Conservation (phyloP, 169 alveolate species). For the Plasmodium fragile region DNA sequence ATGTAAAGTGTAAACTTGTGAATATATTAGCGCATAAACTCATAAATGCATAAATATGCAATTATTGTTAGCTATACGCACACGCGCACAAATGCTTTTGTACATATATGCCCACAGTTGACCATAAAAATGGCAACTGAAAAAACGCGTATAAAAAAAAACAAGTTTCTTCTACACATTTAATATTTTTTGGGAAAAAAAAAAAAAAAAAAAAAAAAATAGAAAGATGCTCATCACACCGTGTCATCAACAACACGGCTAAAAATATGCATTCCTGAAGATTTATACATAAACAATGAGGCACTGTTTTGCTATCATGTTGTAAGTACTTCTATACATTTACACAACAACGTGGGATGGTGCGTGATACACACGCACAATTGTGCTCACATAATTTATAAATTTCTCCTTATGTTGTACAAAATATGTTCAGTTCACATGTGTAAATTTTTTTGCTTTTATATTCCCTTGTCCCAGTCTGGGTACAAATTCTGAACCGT, state of each 20-base stretch:
- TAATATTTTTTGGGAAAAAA: background rate
- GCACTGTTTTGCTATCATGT: background rate
- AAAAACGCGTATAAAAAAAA: background rate
- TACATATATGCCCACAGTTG: background rate
- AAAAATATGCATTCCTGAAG: background rate
- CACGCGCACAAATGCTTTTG: background rate
- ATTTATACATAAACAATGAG: background rate
- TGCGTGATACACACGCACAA: background rate
- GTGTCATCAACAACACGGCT: background rate
- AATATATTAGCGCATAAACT: slow-evolving; percentile 5
- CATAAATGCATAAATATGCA: background rate
- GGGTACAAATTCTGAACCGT: slow-evolving; percentile 76
- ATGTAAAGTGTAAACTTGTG: background rate
- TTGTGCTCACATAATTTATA: background rate
- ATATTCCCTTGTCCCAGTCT: slow-evolving; percentile 72
- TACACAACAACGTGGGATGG: background rate
- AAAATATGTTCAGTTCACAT: background rate
- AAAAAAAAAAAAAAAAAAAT: background rate
- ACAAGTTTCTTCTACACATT: background rate
- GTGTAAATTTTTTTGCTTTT: background rate
- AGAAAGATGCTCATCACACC: background rate
- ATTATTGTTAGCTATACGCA: background rate
- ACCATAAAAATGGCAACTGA: background rate
- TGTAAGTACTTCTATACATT: background rate
- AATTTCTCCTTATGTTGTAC: background rate